Conservation (phyloP, 768 basidiomycete genomes). For the Suillus paluster region DNA sequence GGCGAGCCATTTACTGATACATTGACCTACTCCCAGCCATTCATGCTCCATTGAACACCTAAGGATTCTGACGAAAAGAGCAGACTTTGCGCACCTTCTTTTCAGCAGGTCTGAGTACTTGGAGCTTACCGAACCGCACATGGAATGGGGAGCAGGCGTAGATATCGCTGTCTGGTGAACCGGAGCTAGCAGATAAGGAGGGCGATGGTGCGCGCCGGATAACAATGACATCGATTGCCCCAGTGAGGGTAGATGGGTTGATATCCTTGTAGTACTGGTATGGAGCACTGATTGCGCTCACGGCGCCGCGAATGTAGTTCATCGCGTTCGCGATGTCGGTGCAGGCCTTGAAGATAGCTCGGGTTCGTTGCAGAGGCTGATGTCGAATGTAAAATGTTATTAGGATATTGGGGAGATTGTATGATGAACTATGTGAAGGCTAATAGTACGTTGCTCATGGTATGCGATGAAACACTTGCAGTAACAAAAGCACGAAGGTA, state of each 20-base stretch:
- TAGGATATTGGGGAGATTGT: not conserved
- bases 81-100: conserved; percentile 67
- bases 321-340: conserved; percentile 42
- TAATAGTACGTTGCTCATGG: conserved; percentile 4
- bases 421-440: not conserved
- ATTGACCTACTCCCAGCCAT: conserved; percentile 64
- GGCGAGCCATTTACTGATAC: conserved; percentile 84
- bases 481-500: not conserved
- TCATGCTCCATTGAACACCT: not conserved
- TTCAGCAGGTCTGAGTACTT: conserved; percentile 90
- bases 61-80: conserved; percentile 3
- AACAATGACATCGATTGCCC: conserved; percentile 99
- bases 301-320: conserved; percentile 89
- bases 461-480: not conserved
- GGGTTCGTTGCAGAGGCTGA: not conserved
- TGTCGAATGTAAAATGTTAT: not conserved
- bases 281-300: conserved; percentile 82
- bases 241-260: conserved; percentile 95
- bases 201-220: conserved; percentile 60
- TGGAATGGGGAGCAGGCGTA: conserved; percentile 95
- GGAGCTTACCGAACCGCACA: conserved; percentile 97
- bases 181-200: not conserved
- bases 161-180: conserved; percentile 57
- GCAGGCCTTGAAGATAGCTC: not conserved
- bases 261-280: conserved; percentile 93